Conservation (phyloP, 2,329 filamentous ascomycete species). For the Albophoma yamanashiensis region DNA sequence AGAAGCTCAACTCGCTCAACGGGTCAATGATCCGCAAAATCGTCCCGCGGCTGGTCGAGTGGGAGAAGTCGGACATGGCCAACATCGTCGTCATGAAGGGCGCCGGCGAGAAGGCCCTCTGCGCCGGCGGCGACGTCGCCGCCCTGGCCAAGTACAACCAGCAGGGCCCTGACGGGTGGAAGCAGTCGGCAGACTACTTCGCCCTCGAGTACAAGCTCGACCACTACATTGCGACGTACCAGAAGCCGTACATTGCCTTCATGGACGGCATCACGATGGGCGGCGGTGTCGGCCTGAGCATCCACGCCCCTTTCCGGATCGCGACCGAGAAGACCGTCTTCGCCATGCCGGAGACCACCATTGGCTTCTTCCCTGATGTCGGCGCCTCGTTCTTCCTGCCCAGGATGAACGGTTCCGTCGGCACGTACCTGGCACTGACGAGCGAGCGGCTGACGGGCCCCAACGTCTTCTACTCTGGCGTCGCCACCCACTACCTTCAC, state of each 20-base stretch:
- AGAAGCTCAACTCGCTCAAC: conserved; percentile 86
- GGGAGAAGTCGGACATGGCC: conserved; percentile 88
- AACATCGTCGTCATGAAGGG: conserved; percentile 92
- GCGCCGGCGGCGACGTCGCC: conserved; percentile 85
- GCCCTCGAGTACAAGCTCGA: conserved; percentile 92
- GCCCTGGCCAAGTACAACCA: conserved; percentile 66
- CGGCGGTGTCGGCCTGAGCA: conserved; percentile 84
- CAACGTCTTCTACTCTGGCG: conserved; percentile 79
- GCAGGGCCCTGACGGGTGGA: conserved; percentile 56
- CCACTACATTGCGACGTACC: conserved; percentile 87
- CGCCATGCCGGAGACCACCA: conserved; percentile 97
- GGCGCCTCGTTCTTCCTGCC: conserved; percentile 94
- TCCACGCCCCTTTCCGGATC: conserved; percentile 93
- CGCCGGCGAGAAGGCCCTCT: conserved; percentile 74
- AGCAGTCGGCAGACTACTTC: conserved; percentile 76
- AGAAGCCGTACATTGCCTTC: conserved; percentile 86
- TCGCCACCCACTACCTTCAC: conserved; percentile 95
- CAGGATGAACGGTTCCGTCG: conserved; percentile 73
- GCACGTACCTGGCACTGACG: conserved; percentile 88
- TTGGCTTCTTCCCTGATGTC: conserved; percentile 98
- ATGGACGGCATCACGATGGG: conserved; percentile 99
- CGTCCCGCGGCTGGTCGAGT: conserved; percentile 77
- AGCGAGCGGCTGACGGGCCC: conserved; percentile 73
- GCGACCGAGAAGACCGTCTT: conserved; percentile 93
- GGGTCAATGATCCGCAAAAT: conserved; percentile 95